These are phyloP conservation scores for Echinosophora koreensis DNA, from an alignment of 306 rosid genomes.

Conservation along the genomic window DNA sequence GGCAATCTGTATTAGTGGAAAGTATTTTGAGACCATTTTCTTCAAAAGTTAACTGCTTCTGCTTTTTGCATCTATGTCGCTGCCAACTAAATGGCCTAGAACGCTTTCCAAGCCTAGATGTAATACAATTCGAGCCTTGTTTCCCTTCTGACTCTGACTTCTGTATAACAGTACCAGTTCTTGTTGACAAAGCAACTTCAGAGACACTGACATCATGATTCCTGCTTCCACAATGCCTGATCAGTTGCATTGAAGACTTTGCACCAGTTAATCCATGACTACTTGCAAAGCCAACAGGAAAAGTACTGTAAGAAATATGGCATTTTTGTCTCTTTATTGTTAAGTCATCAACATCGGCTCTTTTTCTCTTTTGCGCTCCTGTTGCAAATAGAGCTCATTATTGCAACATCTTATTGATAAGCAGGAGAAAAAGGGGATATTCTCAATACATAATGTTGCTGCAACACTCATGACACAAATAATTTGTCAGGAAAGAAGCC, in stretches of 20 bases:
- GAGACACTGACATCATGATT: constrained; percentile 40
- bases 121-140: constrained; percentile 44
- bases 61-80: constrained; percentile 61
- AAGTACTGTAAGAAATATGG: constrained; percentile 43
- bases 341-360: constrained; percentile 46
- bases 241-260: constrained; percentile 40
- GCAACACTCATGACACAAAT: constrained; percentile 12
- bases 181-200: constrained; percentile 44
- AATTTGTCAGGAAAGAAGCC: constrained; percentile 34
- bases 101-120: constrained; percentile 58
- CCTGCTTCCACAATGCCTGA: constrained; percentile 38
- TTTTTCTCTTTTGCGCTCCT: constrained; percentile 63
- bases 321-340: constrained; percentile 46
- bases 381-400: constrained; percentile 45
- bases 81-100: constrained; percentile 81
- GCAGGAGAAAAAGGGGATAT: constrained; percentile 26
- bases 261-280: constrained; percentile 37
- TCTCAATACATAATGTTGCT: constrained; percentile 33
- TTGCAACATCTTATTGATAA: constrained; percentile 8
- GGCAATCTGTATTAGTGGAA: constrained; percentile 40
- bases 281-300: constrained; percentile 41
- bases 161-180: constrained; percentile 6
- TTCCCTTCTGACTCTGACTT: constrained; percentile 45
- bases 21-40: constrained; percentile 37
- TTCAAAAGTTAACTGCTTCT: constrained; percentile 51